Base-by-base conservation (phyloP, 192 early-diverging fungal genomes). In the Pilaira anomala region DNA sequence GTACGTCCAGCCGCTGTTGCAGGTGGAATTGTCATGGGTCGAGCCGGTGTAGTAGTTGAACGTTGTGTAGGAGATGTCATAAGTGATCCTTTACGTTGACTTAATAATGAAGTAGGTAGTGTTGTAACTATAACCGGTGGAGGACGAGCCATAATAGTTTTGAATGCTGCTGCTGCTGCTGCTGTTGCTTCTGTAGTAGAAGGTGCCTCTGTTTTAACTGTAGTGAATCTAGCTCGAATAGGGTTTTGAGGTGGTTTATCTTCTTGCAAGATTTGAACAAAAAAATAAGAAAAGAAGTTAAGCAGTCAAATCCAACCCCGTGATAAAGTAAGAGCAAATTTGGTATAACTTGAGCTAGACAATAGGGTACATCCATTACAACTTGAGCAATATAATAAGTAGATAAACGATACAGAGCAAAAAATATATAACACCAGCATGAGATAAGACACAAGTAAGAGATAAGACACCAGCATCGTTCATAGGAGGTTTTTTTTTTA, bases 201-300 rank as follows among this genome's bases (percentile, higher is more conserved):
- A 29, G 6, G n/a, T n/a, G n/a, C n/a, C 13, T 63, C 63, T 5
- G 61, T 63, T 51, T 71, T 49, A 14, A 63, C 46, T 3, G 65
- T 73, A 1, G 74, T 41, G 16, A 69, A 65, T 12, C 69, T 42
- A 3, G 55, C 39, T 24, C 68, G 69, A 2, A 59, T 26, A 5
- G 67, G 60, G 45, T 64, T 60, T 18, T 56, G 41, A 14, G 74
- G 74, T 30, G 71, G 66, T 40, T 45, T 41, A 7, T 53, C 60
- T 3, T 61, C 48, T 28, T 60, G 30, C 28, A 65, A 30, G 18
- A 69, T 16, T 63, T 75, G 63, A 3, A 85, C 78, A 69, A 79
- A 85, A 40, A 77, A 75, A 21, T 76, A 74, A 24, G 83, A 80
- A 46, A 85, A 85, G 48, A 79, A 59, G n/a, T n/a, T n/a, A n/a